Base-by-base conservation (phyloP, 805 yeast genomes). In the Cyberlindnera veronae region DNA sequence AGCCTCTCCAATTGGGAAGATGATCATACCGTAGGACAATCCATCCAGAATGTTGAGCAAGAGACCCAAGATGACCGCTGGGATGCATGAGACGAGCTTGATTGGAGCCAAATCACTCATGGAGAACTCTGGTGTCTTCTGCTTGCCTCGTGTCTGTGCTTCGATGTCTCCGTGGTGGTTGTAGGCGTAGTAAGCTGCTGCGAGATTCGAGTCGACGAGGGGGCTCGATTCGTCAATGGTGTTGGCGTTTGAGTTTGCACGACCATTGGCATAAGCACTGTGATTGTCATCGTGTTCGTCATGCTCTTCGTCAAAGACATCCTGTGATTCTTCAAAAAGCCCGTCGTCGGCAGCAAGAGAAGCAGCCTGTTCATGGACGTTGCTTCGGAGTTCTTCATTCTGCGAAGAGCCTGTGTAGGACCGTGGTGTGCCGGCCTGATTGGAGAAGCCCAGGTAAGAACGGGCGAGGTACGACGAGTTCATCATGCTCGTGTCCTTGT, bases 1-100 rank as follows among this genome's bases (percentile, higher is more conserved):
- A 1, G 89, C 75, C 47, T 83, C 89, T 28, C 95, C 83, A 26
- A 90, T 74, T 0, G 99, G 99, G 65, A 93, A 93, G 69, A 93
- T 79, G 58, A 93, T 93, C 97, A 93, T 90, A 35, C 99, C 99
- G 60, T 93, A 93, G 0, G 96, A 87, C 35, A 93, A 70, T 0
- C 95, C 99, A 61, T 93, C 99, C 35, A 93, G 72, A 32, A 93
- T 83, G 58, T 93, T 93, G 32, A 93, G 68, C 32, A 93, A 64
- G 0, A 88, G 68, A 1, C 99, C 99, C 30, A 93, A 64, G 29
- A 89, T 74, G 4, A 90, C 96, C 0, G 95, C 82, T 0, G 99
- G 98, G 21, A 66, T 41, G 41, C 65, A 65, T 0, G 50, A 34
- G 5, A 53, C 16, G 4, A 53, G 21, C 28, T 46, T 53, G 21